Base-by-base conservation (phyloP, 495 filamentous ascomycete genomes). In the Tuber melanosporum region DNA sequence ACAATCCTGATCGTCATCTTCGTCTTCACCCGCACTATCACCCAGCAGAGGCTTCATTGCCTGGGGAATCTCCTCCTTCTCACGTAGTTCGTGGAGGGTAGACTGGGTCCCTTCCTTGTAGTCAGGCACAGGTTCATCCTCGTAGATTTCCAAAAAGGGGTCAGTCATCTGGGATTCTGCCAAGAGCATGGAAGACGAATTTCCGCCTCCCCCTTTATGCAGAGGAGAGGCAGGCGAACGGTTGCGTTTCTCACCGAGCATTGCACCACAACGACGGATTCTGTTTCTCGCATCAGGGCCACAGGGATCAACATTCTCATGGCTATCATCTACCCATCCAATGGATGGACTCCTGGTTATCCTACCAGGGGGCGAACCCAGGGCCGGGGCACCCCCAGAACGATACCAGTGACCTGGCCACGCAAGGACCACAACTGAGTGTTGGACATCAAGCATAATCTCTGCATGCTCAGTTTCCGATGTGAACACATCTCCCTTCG, bases 401-500 rank as follows among this genome's bases (percentile, higher is more conserved):
- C 75, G 77, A 26, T 74, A 74, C 44, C 42, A 47, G 71, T 84
- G 86, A 75, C 86, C 88, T 43, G 95, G 95, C 95, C 95, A 99
- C 83, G 89, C 89, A 72, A 99, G 85, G 84, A 97, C 85, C 10
- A 98, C 94, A 70, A 95, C 90, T 72, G 95, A 91, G 81, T 98
- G 94, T 75, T 96, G 93, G 45, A 98, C 94, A 86, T 98, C 94
- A 75, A 98, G 86, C 91, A 99, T 96, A 82, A 99, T 94, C 82
- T 97, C 93, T 47, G 90, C 91, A 82, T 91, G 88, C 83, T 95
- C 94, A 66, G 93, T 94, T 85, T 97, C 93, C 74, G 94, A 97
- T 42, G 90, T 91, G 85, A 97, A 99, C 43, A 90, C 91, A 84
- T 97, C 94, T 10, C 92, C 94, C 86, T 97, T 98, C 70, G 86